These are phyloP conservation scores for Spinacia oleracea DNA, from an alignment of 179 eudicot species.

Conservation along the genomic window DNA sequence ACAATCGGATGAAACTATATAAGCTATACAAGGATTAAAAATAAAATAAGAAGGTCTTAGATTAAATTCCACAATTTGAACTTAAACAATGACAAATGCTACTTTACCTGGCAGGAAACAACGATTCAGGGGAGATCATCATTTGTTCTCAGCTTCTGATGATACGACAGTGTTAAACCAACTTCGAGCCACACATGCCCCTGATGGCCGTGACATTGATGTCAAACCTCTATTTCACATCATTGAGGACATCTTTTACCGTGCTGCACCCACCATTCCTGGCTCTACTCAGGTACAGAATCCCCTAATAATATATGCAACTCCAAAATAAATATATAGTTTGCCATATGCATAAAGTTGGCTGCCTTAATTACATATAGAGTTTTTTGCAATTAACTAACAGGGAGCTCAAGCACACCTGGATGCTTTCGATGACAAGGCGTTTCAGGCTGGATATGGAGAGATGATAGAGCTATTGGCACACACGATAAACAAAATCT, in stretches of 20 bases:
- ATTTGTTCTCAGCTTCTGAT: slow-evolving; percentile 51
- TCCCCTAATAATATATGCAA: background rate
- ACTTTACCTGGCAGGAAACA: slow-evolving; percentile 40
- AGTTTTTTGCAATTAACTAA: slow-evolving; percentile 1
- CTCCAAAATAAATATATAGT: background rate
- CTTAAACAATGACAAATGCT: slow-evolving; percentile 29
- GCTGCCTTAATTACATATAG: background rate
- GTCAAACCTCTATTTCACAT: slow-evolving; percentile 55
- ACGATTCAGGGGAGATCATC: slow-evolving; percentile 45
- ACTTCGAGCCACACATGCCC: slow-evolving; percentile 55
- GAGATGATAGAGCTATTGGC: slow-evolving; percentile 59
- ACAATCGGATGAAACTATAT: slow-evolving; percentile 25
- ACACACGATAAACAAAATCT: slow-evolving; percentile 57
- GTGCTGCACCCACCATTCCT: slow-evolving; percentile 39
- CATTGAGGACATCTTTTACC: slow-evolving; percentile 60
- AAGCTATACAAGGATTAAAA: slow-evolving; percentile 9
- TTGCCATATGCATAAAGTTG: slow-evolving; percentile 6
- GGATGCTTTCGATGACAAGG: slow-evolving; percentile 49
- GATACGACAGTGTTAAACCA: slow-evolving; percentile 64
- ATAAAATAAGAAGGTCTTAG: background rate
- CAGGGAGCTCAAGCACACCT: slow-evolving; percentile 39
- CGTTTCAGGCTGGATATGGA: slow-evolving; percentile 40
- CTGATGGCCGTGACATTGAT: slow-evolving; percentile 62
- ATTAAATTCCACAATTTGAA: background rate
- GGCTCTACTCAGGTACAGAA: slow-evolving; percentile 37